Evolutionary conservation across 345 rosid genomes (phyloP).

Genomic region (Adansonia digitata): DNA sequence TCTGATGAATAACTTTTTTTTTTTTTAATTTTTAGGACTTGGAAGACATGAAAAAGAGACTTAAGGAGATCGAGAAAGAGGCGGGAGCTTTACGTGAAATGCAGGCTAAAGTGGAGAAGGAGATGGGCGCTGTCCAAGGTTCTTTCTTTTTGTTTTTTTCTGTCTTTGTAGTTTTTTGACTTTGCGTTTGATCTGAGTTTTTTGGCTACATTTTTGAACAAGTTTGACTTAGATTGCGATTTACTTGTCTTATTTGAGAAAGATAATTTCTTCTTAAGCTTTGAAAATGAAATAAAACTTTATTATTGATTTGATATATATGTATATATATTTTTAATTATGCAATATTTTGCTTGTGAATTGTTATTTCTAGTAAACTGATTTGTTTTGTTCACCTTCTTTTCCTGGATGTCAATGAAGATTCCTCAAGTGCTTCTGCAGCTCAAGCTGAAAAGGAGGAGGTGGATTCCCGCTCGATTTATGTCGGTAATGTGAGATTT

Average conservation of each 20-base stretch:
- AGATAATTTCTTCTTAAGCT: background rate
- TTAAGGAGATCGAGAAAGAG: conserved; percentile 96
- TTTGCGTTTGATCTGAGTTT: conserved; percentile 15
- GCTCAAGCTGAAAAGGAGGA: conserved; percentile 94
- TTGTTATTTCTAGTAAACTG: conserved; percentile 8
- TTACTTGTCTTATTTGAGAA: background rate
- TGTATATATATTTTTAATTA: background rate
- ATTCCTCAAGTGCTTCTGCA: conserved; percentile 61
- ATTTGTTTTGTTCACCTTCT: background rate
- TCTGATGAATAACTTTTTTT: background rate
- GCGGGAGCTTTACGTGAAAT: conserved; percentile 97
- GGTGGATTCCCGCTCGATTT: conserved; percentile 90
- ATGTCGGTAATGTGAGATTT: conserved; percentile 95
- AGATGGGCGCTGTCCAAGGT: conserved; percentile 98
- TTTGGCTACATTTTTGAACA: background rate
- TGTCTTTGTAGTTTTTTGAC: background rate
- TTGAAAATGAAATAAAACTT: background rate
- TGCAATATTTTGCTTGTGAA: background rate
- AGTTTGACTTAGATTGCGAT: background rate
- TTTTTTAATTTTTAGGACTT: conserved; percentile 45
- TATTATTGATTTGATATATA: background rate
- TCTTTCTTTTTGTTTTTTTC: background rate
- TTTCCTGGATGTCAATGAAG: conserved; percentile 37
- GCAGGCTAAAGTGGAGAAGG: conserved; percentile 99
- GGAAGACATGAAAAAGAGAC: conserved; percentile 96